Base-by-base conservation (phyloP, 495 filamentous ascomycete genomes). In the Xylaria castorea region DNA sequence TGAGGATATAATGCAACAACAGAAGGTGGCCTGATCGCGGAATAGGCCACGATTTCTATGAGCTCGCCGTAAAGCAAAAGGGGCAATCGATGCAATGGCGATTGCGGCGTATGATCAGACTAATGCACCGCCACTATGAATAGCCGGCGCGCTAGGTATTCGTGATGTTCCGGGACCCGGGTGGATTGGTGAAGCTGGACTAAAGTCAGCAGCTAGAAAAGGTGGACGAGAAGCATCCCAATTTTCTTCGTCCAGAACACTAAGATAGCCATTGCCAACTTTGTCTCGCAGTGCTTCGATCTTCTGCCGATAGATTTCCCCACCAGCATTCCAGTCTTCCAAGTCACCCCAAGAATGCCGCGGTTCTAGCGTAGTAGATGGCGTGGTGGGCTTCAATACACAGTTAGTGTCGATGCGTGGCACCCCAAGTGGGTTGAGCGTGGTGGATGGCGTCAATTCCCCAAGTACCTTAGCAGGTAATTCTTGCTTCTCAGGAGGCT, bases 231-330 rank as follows among this genome's bases (percentile, higher is more conserved):
- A 77, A 11, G 80, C 64, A 74, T 88, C 85, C 86, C 87, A 88
- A n/a, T 87, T 85, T 76, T 94, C 92, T 74, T 97, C 96, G 70
- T 90, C 91, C 58, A 98, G 86, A 6, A 94, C 92, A 71, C 89
- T 94, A 40, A 98, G 86, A 88, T 97, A 99, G 62, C 89, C 91
- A 73, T 89, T 92, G 46, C 94, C 93, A 64, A 97, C 90, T 72
- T 97, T 93, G 74, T 91, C 91, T 53, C 92, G 91, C 22, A 97
- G 82, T 16, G 92, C 92, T 80, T 96, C 94, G 61, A 98, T 89
- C 75, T 94, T 94, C 79, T 91, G 92, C 50, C 90, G 89, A 80
- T 95, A 97, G 7, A 93, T 83, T 76, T 97, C 93, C 62, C 91
- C 91, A 65, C 90, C 89, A 57, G 90, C 82, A 64, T 89, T 88